A percentile compares a stretch with the other conserved stretches of the same genome.
phyloP scores from a whole-genome alignment of 2,329 filamentous ascomycete genomes.

The Claviceps sp. region DNA sequence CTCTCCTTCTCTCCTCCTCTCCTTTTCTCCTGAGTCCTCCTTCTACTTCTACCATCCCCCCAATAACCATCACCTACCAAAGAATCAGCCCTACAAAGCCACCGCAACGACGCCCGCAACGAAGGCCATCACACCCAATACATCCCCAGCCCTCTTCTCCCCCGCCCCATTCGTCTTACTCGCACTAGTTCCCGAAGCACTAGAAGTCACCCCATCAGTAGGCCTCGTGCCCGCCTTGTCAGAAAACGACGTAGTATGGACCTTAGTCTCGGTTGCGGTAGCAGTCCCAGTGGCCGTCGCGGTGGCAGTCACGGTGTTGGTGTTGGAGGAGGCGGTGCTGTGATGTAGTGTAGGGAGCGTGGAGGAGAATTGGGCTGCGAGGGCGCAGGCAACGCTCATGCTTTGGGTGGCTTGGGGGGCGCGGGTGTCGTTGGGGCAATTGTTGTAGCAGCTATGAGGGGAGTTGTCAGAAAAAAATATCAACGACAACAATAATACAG shows the following conservation, averaged over 20 bases:
- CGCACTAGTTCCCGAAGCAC: background rate
- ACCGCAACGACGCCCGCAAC: slow-evolving; percentile 23
- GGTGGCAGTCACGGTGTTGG: background rate
- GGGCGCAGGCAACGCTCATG: slow-evolving; percentile 30
- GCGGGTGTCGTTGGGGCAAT: slow-evolving; percentile 38
- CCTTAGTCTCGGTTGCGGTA: slow-evolving; percentile 9
- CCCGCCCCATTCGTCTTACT: slow-evolving; percentile 14
- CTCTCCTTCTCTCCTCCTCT: too few species aligned
- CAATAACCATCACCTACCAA: background rate
- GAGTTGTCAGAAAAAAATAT: background rate
- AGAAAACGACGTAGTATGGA: slow-evolving; percentile 8
- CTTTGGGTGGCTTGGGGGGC: slow-evolving; percentile 21
- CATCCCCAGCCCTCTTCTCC: slow-evolving; percentile 15
- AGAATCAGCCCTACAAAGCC: slow-evolving; percentile 16
- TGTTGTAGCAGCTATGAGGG: slow-evolving; percentile 36
- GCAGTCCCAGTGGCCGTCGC: slow-evolving; percentile 8
- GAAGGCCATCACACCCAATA: slow-evolving; percentile 22
- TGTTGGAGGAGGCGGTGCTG: slow-evolving; percentile 9
- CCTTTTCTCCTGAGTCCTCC: background rate
- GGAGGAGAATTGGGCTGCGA: slow-evolving; percentile 29
- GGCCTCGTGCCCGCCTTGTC: background rate
- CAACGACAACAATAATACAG: too few species aligned
- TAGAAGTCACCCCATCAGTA: too few species aligned
- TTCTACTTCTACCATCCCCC: background rate
- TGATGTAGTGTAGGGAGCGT: slow-evolving; percentile 9